A percentile compares a stretch with the other conserved stretches of the same genome.
Conservation (phyloP, 2,329 filamentous ascomycete species). For the Claviceps fusiformis region DNA sequence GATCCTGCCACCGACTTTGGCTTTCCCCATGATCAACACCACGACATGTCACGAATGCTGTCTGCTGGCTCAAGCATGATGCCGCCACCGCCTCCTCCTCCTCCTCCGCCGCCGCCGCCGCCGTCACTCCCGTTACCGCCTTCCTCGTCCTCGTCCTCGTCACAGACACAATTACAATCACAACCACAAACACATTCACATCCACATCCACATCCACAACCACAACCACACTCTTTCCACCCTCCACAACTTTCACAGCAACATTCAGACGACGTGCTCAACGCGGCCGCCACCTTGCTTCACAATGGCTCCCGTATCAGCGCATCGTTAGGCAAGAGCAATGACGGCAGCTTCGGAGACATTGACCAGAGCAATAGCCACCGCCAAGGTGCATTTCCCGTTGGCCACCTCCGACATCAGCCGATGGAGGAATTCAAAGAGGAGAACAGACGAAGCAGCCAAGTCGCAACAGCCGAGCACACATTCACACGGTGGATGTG, state of each 20-base stretch:
- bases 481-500: conserved; percentile 30
- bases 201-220: not conserved
- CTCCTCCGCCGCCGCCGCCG: conserved; percentile 10
- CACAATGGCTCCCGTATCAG: conserved; percentile 24
- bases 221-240: conserved; percentile 4
- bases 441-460: conserved; percentile 22
- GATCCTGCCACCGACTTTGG: conserved; percentile 7
- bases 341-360: conserved; percentile 13
- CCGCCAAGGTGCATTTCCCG: conserved; percentile 19
- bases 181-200: too few species aligned
- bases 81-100: conserved; percentile 19
- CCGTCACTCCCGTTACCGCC: not conserved
- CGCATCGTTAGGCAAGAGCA: conserved; percentile 1
- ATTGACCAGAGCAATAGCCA: conserved; percentile 11
- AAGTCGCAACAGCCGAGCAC: conserved; percentile 18
- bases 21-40: conserved; percentile 9
- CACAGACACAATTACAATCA: conserved; percentile 1
- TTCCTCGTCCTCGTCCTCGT: not conserved
- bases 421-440: conserved; percentile 28
- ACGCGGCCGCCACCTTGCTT: conserved; percentile 38
- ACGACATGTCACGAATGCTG: conserved; percentile 7
- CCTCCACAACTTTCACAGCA: conserved; percentile 11
- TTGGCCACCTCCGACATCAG: conserved; percentile 29
- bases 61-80: conserved; percentile 18
- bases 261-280: conserved; percentile 39